Evolutionary conservation across 1,284 basidiomycete species (phyloP), one percentile per base, ranked within the genome.

Genomic region (Nidula niveotomentosa): DNA sequence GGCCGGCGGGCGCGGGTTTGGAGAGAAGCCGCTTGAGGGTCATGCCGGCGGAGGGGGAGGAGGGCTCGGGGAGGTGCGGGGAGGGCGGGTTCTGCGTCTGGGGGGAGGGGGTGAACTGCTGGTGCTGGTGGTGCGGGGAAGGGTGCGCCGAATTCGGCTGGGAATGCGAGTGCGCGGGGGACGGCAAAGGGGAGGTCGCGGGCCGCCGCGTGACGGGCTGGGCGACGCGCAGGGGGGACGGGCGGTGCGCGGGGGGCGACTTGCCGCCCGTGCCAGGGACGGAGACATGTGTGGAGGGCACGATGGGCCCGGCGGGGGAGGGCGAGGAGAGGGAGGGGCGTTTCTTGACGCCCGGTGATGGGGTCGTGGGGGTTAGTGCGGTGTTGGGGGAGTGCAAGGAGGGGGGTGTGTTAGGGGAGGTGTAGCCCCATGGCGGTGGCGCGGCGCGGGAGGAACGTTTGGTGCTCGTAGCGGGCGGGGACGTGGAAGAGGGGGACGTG

Each of bases 21-120:
- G 51, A 18, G 36, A 52, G 46, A 33, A 52, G 51, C n/a, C 51
- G 51, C 46, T 52, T 52, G 23, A 52, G 23, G n/a, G 46, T 52
- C 12, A 23, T 43, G 10, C 43, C n/a, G 15, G 51, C 12, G 12
- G 48, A 13, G 33, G 48, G 17, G 13, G 33, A 49, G 33, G 23
- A 12, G 48, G 23, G 33, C 17, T 34, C 10, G 17, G 48, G 13
- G 34, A 41, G 3, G 6, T 17, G 39, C 12, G 39, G 39, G 17
- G 13, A 41, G 39, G 39, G 39, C 12, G 39, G 39, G 39, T 41
- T 41, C 17, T 41, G 12, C 17, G 39, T 41, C 3, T 41, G 39
- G 39, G 39, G 39, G 39, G 17, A 17, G 39, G 12, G 13, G 6
- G 39, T 12, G 39, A 41, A 17, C 39, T 41, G 39, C 39, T 2